Conservation (phyloP, 2,329 filamentous ascomycete species). For the Nemania diffusa region DNA sequence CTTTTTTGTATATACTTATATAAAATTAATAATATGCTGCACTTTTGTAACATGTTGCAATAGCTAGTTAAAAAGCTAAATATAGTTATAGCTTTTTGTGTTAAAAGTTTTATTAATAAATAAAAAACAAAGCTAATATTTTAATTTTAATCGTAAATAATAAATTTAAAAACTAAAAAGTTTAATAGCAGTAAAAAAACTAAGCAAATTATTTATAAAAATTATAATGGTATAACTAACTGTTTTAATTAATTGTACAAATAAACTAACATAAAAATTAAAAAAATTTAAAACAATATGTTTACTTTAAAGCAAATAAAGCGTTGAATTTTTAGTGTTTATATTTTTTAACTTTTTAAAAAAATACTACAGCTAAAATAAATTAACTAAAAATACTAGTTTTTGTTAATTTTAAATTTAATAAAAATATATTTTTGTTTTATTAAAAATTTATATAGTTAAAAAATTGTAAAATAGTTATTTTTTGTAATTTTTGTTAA, state of each 20-base stretch:
- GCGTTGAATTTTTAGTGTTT: neutral
- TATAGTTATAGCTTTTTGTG: too few species aligned
- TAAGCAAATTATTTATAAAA: constrained; percentile 5
- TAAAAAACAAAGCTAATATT: neutral
- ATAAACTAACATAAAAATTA: constrained; percentile 5
- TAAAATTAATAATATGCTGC: constrained; percentile 3
- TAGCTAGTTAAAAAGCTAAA: constrained; percentile 5
- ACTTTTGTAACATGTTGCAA: neutral
- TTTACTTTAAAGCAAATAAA: neutral
- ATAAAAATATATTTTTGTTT: neutral
- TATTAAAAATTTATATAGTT: neutral
- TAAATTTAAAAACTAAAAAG: neutral
- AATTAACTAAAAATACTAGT: neutral
- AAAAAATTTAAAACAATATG: neutral
- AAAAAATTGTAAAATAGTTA: neutral
- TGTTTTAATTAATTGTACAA: neutral
- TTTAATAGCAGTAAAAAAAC: constrained; percentile 1
- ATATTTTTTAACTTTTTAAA: constrained; percentile 2
- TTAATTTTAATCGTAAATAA: neutral
- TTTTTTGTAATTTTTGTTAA: neutral
- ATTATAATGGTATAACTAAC: constrained; percentile 1
- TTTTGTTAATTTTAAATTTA: constrained; percentile 3
- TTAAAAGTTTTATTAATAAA: constrained; percentile 3
- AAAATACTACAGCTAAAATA: neutral
- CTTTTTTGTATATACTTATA: constrained; percentile 1